Base-by-base conservation (phyloP, 192 early-diverging fungal species). In the Entomortierella beljakovae region DNA sequence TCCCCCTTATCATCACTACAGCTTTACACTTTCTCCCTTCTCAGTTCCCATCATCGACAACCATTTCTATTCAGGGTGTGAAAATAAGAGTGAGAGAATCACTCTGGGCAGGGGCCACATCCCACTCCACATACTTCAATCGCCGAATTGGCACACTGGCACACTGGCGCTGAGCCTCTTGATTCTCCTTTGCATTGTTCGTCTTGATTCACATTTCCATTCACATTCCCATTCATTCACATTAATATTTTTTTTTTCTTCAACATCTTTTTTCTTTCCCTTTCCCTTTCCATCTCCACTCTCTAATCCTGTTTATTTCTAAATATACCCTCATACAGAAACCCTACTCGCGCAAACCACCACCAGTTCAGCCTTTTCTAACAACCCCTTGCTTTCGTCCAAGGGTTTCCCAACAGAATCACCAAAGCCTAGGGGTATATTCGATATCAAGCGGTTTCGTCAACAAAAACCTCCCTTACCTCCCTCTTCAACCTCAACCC, bases 381-480 rank as follows among this genome's bases (percentile, higher is more conserved):
- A 42, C 20, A 48, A 32, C 20, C 29, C 71, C 31, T 18, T 55
- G 25, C 20, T 26, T 38, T 74, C 71, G 33, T 32, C 49, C 42
- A 54, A 52, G 43, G 42, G n/a, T 20, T 48, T 58, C n/a, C 34
- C 54, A 20, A 28, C 18, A 60, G 8, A 38, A 23, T 61, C 68
- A 1, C 38, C 33, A 4, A 40, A 48, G 18, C 8, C 50, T n/a
- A 18, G n/a, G 16, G 53, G 28, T n/a, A 4, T 64, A 15, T 68
- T 57, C 31, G 25, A 33, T 26, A 15, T 53, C 48, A 64, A 77
- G 34, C 65, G 60, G 6, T 43, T 23, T 49, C 43, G 59, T 59
- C 64, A 59, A 10, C 71, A 62, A 7, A 38, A 34, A 22, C 29
- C 26, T n/a, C 35, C 34, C 0, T 48, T 33, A 13, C 31, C 59